Evolutionary conservation across 163 green algal species (phyloP).

Genomic region (Scenedesmus sp.): DNA sequence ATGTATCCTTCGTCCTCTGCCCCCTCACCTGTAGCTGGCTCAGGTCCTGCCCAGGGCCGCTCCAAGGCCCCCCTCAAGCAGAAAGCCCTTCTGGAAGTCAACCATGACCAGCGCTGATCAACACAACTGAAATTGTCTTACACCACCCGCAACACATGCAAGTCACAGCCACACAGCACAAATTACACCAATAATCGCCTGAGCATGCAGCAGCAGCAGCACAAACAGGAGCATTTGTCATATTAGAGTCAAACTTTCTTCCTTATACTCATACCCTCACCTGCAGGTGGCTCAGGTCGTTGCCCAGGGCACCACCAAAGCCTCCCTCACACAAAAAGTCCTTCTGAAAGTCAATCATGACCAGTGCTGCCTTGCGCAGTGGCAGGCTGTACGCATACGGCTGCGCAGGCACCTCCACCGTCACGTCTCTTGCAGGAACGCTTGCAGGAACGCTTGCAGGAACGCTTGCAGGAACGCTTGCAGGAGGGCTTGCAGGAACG

Average conservation of each 20-base stretch:
- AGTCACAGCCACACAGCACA: too few species aligned
- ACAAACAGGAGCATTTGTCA: neutral
- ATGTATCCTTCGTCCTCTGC: neutral
- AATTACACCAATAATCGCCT: too few species aligned
- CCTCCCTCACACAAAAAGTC: slow-evolving; percentile 78
- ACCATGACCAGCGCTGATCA: slow-evolving; percentile 72
- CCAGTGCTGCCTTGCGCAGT: slow-evolving; percentile 53
- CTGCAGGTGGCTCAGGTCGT: slow-evolving; percentile 70
- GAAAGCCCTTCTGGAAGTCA: slow-evolving; percentile 81
- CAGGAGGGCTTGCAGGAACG: neutral
- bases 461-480: neutral
- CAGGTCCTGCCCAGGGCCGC: slow-evolving; percentile 74
- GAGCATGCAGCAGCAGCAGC: neutral
- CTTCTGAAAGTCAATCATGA: slow-evolving; percentile 84
- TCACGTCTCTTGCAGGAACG: neutral
- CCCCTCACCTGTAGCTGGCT: slow-evolving; percentile 57
- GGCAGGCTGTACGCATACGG: slow-evolving; percentile 60
- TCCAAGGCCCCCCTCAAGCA: slow-evolving; percentile 72
- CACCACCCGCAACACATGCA: too few species aligned
- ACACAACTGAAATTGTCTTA: too few species aligned
- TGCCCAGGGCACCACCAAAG: slow-evolving; percentile 76
- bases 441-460: slow-evolving; percentile 1
- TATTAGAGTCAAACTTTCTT: too few species aligned
- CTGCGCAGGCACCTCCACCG: slow-evolving; percentile 24
- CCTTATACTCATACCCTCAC: neutral